Conservation (phyloP, 192 early-diverging fungal genomes). For the Coemansia sp. region DNA sequence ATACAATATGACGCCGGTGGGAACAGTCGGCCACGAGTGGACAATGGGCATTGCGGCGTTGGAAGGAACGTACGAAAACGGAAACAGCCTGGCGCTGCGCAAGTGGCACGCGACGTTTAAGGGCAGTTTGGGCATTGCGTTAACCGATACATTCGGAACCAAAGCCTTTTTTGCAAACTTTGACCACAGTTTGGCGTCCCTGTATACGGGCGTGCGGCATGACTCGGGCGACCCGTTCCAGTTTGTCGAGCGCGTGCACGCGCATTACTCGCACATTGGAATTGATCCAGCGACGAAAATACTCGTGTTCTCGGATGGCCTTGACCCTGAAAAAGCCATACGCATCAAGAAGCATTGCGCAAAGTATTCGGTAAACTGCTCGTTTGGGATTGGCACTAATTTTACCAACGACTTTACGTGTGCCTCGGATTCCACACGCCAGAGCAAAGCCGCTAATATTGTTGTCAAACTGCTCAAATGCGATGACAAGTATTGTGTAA, state of each 20-base stretch:
- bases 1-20: conserved; percentile 47
- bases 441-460: conserved; percentile 65
- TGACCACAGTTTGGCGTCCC: conserved; percentile 51
- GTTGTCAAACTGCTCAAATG: conserved; percentile 72
- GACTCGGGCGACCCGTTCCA: conserved; percentile 69
- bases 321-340: conserved; percentile 57
- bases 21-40: conserved; percentile 70
- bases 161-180: conserved; percentile 65
- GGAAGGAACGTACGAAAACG: conserved; percentile 58
- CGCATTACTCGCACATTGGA: conserved; percentile 59
- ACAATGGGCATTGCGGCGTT: conserved; percentile 74
- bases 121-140: conserved; percentile 60
- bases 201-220: conserved; percentile 64
- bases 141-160: conserved; percentile 75
- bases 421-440: conserved; percentile 16
- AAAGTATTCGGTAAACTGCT: conserved; percentile 50
- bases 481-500: conserved; percentile 60
- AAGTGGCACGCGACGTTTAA: conserved; percentile 64
- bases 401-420: conserved; percentile 71
- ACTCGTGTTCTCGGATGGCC: conserved; percentile 71
- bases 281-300: conserved; percentile 62
- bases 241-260: conserved; percentile 59
- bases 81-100: conserved; percentile 59
- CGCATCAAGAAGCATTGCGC: conserved; percentile 53
- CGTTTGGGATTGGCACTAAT: conserved; percentile 74